Evolutionary conservation across 129 eudicot genomes (phyloP).

Genomic region (Centella asiatica): DNA sequence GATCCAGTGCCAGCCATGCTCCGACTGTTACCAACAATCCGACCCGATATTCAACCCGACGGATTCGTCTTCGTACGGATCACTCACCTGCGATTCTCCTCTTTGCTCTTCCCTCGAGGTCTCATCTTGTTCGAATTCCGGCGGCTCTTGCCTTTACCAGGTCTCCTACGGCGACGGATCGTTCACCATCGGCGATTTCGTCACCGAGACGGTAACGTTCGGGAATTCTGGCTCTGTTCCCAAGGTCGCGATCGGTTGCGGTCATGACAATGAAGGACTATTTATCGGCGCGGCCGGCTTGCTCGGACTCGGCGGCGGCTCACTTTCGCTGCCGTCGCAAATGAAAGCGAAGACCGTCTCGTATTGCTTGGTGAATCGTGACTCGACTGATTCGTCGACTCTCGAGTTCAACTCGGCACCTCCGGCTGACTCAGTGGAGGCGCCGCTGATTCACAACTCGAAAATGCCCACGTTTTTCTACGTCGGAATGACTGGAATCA

Average conservation of each 20-base stretch:
- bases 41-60: not conserved
- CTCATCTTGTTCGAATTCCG: not conserved
- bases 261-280: slow-evolving; percentile 63
- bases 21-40: slow-evolving; percentile 1
- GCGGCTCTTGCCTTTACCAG: slow-evolving; percentile 42
- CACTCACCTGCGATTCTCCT: not conserved
- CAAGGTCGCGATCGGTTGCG: slow-evolving; percentile 64
- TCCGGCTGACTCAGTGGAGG: slow-evolving; percentile 44
- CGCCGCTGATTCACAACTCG: slow-evolving; percentile 41
- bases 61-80: not conserved
- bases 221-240: slow-evolving; percentile 34
- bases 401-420: slow-evolving; percentile 53
- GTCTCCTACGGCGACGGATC: slow-evolving; percentile 90
- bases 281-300: slow-evolving; percentile 63
- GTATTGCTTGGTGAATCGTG: slow-evolving; percentile 72
- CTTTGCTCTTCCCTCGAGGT: not conserved
- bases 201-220: slow-evolving; percentile 64
- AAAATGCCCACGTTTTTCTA: slow-evolving; percentile 34
- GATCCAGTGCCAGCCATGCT: slow-evolving; percentile 43
- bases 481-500: slow-evolving; percentile 57
- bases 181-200: slow-evolving; percentile 55
- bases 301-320: slow-evolving; percentile 49
- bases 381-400: slow-evolving; percentile 46
- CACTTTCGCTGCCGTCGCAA: slow-evolving; percentile 55
- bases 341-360: slow-evolving; percentile 61